Evolutionary conservation across 768 basidiomycete genomes (phyloP), one percentile per base, ranked within the genome.

Genomic region (Russula abietina): DNA sequence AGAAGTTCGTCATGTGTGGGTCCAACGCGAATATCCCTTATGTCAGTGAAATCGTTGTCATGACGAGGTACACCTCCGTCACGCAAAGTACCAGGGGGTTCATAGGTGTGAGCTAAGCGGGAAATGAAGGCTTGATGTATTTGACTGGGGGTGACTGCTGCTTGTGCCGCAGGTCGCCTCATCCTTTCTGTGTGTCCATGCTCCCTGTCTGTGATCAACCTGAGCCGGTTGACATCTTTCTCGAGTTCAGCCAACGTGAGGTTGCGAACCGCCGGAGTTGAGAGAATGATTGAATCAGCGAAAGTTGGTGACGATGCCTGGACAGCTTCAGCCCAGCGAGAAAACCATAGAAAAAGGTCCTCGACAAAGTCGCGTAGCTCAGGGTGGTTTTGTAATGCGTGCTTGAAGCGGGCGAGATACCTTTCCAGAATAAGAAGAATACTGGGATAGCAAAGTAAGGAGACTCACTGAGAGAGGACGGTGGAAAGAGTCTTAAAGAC

Each of bases 1-100:
- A 81, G 70, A 8, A 92, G 77, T 68, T 92, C 90, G 5, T 78
- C 71, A 46, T 87, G 79, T 0, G 90, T 91, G 0, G 90, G 90
- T 0, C 84, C 82, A 52, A 89, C 79, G 19, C 82, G 76, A 48
- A 91, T 87, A 2, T 82, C 73, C 1, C 68, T 26, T 11, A 90
- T 84, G 39, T 84, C 78, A 32, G 72, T 69, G 50, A 72, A 75
- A 66, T 89, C 88, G 59, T 90, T 91, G 69, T 91, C 83, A 61
- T 91, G 88, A 1, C 89, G 80, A 0, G 79, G 77, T 38, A 30
- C 28, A 30, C 85, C 85, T 0, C 74, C 78, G 1, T 57, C 32
- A 11, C 81, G 79, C 1, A 81, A 71, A 0, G 69, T 69, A 10
- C 86, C 87, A 0, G 87, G 86, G 4, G 81, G 81, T 33, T 83